These are phyloP conservation scores for Blastocystis sp. DNA, from an alignment of 352 stramenopile genomes.

Conservation along the genomic window DNA sequence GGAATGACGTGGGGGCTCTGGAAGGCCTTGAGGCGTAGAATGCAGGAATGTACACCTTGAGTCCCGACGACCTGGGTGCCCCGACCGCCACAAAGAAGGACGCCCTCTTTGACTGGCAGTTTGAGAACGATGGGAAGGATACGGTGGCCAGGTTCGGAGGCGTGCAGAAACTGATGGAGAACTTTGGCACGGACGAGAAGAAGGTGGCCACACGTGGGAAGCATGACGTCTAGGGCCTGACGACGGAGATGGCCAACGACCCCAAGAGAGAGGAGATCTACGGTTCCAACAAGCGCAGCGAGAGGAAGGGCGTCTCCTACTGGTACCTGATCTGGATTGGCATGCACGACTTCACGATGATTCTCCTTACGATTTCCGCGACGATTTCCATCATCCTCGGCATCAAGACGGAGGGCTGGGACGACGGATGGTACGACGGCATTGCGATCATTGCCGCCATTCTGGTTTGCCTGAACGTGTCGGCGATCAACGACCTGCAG, in stretches of 20 bases:
- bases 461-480: conserved; percentile 81
- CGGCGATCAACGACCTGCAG: conserved; percentile 83
- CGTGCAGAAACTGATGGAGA: conserved; percentile 54
- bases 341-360: conserved; percentile 84
- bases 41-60: conserved; percentile 30
- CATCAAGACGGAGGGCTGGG: conserved; percentile 73
- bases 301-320: conserved; percentile 67
- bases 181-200: conserved; percentile 52
- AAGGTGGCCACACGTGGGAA: conserved; percentile 22
- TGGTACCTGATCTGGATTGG: conserved; percentile 81
- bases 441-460: conserved; percentile 83
- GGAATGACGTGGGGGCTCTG: not conserved
- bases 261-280: conserved; percentile 67
- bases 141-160: conserved; percentile 53
- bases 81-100: conserved; percentile 59
- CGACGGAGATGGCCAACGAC: conserved; percentile 65
- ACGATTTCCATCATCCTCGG: conserved; percentile 80
- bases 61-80: conserved; percentile 38
- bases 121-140: conserved; percentile 50
- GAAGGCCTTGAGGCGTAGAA: conserved; percentile 18
- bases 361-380: conserved; percentile 80
- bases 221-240: conserved; percentile 55
- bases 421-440: conserved; percentile 82
- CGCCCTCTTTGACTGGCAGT: conserved; percentile 68
- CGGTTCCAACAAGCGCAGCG: conserved; percentile 63